Evolutionary conservation across 2,329 filamentous ascomycete genomes (phyloP).

Genomic region (Epichloe typhina): DNA sequence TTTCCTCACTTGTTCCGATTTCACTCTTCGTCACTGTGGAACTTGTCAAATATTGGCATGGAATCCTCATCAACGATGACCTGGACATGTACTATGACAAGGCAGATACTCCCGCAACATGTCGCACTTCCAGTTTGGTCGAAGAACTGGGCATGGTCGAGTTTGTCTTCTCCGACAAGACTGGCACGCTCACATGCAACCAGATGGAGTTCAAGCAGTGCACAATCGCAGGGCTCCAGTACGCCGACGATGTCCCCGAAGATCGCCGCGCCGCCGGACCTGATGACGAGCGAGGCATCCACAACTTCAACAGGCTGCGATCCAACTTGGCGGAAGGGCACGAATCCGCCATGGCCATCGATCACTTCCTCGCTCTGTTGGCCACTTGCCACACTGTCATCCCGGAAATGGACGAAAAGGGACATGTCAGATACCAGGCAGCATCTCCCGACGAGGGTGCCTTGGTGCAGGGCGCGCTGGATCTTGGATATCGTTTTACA

Average conservation of each 20-base stretch:
- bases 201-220: conserved; percentile 98
- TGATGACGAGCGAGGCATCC: conserved; percentile 70
- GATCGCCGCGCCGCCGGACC: conserved; percentile 70
- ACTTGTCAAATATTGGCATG: conserved; percentile 95
- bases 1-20: conserved; percentile 91
- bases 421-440: conserved; percentile 90
- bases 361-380: conserved; percentile 79
- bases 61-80: conserved; percentile 94
- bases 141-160: conserved; percentile 97
- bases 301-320: conserved; percentile 67
- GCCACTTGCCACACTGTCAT: conserved; percentile 95
- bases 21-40: conserved; percentile 97
- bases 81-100: conserved; percentile 96
- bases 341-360: conserved; percentile 35
- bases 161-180: conserved; percentile 98
- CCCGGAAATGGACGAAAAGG: conserved; percentile 71
- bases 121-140: conserved; percentile 88
- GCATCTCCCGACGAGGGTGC: conserved; percentile 95
- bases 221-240: conserved; percentile 85
- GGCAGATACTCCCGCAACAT: conserved; percentile 89
- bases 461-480: conserved; percentile 80
- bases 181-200: conserved; percentile 92
- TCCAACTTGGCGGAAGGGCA: conserved; percentile 51
- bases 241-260: conserved; percentile 82
- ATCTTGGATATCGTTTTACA: conserved; percentile 77